Evolutionary conservation across 106 monocot genomes (phyloP), one percentile per base, ranked within the genome.

Genomic region (Xerophyta viscosa): DNA sequence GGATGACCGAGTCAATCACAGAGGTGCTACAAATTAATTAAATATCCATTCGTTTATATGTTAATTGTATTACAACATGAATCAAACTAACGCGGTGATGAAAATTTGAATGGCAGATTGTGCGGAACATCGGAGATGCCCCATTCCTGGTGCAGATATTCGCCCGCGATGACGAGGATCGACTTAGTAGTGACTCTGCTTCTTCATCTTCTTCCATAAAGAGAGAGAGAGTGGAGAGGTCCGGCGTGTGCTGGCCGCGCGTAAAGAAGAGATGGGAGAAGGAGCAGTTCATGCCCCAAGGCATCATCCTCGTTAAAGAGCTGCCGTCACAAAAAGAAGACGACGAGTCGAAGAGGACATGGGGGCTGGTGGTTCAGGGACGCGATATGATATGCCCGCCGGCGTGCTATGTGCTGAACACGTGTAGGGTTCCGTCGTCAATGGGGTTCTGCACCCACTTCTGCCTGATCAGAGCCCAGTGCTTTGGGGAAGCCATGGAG

Each of bases 391-490:
- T 23, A 19, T 21, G 37, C 22, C 2, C 54, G 14, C 17, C 54
- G 22, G 17, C 26, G 8, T 56, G 56, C 56, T 56, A 56, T 20
- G 33, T 39, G 13, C 56, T 56, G 36, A 24, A 37, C 21, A 56
- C 56, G 0, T 56, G 56, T 23, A 30, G 36, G 36, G 56, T 56
- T 14, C 17, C 19, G 31, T 31, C 54, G 29, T 15, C 54, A 1
- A 28, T 33, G 8, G 56, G 56, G 0, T 56, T 56, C 23, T 56
- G 56, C 37, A 56, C 56, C 21, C 56, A 56, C 12, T 56, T 56
- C 37, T 36, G 37, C 37, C 31, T 56, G 21, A 36, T 37, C 9
- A 56, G 37, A 37, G 37, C 37, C 2, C 27, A 39, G 20, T 56
- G 56, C 37, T 56, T 39, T 20, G 56, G 56, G 36, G 56, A 56